These are phyloP conservation scores for Eucalyptus sp. DNA, from an alignment of 345 rosid genomes.

Conservation along the genomic window DNA sequence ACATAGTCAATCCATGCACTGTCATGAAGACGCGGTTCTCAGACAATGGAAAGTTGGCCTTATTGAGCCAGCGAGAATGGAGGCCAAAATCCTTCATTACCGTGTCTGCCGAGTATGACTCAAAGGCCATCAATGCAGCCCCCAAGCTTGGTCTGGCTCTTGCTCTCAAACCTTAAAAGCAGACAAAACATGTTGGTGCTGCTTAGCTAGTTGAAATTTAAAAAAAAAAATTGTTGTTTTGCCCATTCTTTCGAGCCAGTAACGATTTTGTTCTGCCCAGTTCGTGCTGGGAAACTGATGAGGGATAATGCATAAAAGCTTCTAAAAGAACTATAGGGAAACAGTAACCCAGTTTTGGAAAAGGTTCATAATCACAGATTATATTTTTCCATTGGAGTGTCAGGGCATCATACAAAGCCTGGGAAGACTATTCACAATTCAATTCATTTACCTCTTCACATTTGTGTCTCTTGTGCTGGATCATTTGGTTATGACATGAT, in stretches of 20 bases:
- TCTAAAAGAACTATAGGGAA: background rate
- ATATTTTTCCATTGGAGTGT: background rate
- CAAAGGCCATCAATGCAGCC: conserved; percentile 34
- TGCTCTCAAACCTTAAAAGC: conserved; percentile 62
- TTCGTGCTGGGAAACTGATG: background rate
- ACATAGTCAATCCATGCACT: conserved; percentile 41
- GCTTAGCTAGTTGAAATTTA: background rate
- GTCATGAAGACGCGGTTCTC: conserved; percentile 46
- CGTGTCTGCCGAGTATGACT: conserved; percentile 60
- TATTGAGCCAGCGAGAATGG: conserved; percentile 68
- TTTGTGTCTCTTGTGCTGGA: background rate
- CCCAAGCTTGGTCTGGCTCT: conserved; percentile 70
- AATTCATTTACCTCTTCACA: background rate
- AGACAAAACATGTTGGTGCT: background rate
- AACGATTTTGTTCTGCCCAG: background rate
- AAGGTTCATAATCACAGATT: background rate
- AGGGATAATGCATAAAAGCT: background rate
- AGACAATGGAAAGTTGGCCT: conserved; percentile 47
- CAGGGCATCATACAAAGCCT: background rate
- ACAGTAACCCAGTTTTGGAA: conserved; percentile 22
- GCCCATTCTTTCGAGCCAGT: background rate
- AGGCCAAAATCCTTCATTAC: conserved; percentile 64
- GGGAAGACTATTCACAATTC: background rate
- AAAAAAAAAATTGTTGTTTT: background rate
- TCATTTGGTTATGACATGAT: background rate